Evolutionary conservation across 225 moss, liverwort and hornwort species (phyloP).

Genomic region (Thuidium tamariscinum): DNA sequence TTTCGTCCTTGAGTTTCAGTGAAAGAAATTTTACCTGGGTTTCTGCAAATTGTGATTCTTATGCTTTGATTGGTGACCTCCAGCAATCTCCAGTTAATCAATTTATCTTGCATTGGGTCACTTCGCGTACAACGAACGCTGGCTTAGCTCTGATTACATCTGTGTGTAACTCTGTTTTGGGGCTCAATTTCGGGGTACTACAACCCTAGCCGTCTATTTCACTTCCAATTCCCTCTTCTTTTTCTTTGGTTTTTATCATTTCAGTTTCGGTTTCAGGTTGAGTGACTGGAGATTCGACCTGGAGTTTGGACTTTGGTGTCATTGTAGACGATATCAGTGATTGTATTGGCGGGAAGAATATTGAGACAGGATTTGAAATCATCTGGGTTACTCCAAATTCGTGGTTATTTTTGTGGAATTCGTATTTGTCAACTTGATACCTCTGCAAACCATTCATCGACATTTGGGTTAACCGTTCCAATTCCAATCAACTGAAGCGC

Average conservation of each 20-base stretch:
- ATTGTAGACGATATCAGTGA: neutral
- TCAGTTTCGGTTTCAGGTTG: neutral
- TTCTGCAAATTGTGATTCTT: neutral
- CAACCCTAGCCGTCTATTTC: neutral
- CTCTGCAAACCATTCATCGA: neutral
- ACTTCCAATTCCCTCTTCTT: neutral
- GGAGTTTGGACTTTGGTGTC: neutral
- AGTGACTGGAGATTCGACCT: neutral
- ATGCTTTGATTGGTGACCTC: neutral
- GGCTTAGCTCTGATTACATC: neutral
- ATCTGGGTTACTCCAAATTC: neutral
- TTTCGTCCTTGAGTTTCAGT: neutral
- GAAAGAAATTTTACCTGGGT: neutral
- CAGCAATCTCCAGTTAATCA: neutral
- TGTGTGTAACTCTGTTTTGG: neutral
- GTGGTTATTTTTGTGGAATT: neutral
- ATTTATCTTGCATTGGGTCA: neutral
- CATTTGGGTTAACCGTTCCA: neutral
- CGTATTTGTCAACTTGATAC: too few relatives aligned
- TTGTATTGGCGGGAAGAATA: neutral
- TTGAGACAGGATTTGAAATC: neutral
- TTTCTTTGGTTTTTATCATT: neutral
- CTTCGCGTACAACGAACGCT: neutral
- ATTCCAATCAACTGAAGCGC: neutral
- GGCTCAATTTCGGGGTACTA: neutral